Base-by-base conservation (phyloP, 2,329 filamentous ascomycete genomes). In the Botrytis medusae region DNA sequence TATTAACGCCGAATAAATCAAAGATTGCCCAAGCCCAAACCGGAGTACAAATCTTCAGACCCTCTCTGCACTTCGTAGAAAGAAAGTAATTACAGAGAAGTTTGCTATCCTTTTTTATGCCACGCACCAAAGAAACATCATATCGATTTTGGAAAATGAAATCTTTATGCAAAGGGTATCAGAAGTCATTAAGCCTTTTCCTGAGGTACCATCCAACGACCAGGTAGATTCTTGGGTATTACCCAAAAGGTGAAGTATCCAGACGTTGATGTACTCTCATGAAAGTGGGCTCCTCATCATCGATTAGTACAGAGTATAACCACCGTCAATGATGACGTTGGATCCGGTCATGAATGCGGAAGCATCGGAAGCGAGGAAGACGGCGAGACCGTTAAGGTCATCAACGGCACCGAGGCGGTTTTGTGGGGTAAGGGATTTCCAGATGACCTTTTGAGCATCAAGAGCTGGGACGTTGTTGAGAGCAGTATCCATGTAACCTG, bases 401-500 rank as follows among this genome's bases (percentile, higher is more conserved):
- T 93, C 90, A 59, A 93, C 91, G 63, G 85, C 86, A 72, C 92
- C 92, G 25, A 94, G 87, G 62, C 92, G 89, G 81, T 88, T 87
- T 86, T 93, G 91, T 16, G 92, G 92, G 12, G 92, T 94, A 75
- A 92, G 81, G 54, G 87, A 88, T 78, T 89, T 89, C 92, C 92
- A 94, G 82, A 93, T 92, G 84, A 91, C 91, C 89, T 94, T 94
- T 86, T 94, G 91, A 65, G 91, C 91, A 76, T 94, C 92, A 32
- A 94, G 89, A 57, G 91, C 91, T 34, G 92, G 91, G 12, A 93
- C 91, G 74, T 91, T 90, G 88, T 94, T 95, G 75, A 94, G 86
- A 8, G 91, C 91, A 8, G 93, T 96, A 85, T 95, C 92, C 90
- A 95, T 95, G 85, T 95, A 95, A 44, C 93, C 79, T 32, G 93